These are phyloP conservation scores for Skeletonema grethae DNA, from an alignment of 108 stramenopile genomes.

Conservation along the genomic window DNA sequence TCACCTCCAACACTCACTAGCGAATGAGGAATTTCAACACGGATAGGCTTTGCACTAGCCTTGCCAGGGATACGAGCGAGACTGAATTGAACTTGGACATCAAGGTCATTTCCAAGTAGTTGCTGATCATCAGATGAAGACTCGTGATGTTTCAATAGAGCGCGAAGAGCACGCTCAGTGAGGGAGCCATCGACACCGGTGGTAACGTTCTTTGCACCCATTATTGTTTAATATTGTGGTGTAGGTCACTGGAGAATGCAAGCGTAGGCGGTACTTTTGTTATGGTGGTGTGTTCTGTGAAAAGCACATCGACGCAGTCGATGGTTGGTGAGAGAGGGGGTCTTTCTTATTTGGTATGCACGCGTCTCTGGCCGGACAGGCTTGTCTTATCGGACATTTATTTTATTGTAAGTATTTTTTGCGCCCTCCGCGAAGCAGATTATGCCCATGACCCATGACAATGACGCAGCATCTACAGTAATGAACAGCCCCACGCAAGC, in stretches of 20 bases:
- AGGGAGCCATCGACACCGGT: conserved; percentile 29
- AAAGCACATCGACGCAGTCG: not conserved
- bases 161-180: conserved; percentile 55
- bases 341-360: too few relatives aligned
- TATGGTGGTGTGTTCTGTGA: not conserved
- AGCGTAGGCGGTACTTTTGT: not conserved
- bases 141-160: conserved; percentile 79
- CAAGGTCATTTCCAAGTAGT: conserved; percentile 62
- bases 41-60: conserved; percentile 62
- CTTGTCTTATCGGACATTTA: too few relatives aligned
- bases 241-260: not conserved
- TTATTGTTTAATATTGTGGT: not conserved
- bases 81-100: conserved; percentile 77
- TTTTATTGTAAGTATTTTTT: too few relatives aligned
- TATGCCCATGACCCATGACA: too few relatives aligned
- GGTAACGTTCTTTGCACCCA: not conserved
- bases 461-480: too few relatives aligned
- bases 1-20: conserved; percentile 44
- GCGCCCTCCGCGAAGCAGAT: too few relatives aligned
- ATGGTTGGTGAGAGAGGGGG: not conserved
- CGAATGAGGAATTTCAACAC: conserved; percentile 76
- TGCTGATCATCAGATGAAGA: conserved; percentile 35
- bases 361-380: too few relatives aligned
- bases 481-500: too few relatives aligned
- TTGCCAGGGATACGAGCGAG: conserved; percentile 68